phyloP scores from a whole-genome alignment of 371 early-diverging fungal genomes.

The Dichotomocladium elegans region DNA sequence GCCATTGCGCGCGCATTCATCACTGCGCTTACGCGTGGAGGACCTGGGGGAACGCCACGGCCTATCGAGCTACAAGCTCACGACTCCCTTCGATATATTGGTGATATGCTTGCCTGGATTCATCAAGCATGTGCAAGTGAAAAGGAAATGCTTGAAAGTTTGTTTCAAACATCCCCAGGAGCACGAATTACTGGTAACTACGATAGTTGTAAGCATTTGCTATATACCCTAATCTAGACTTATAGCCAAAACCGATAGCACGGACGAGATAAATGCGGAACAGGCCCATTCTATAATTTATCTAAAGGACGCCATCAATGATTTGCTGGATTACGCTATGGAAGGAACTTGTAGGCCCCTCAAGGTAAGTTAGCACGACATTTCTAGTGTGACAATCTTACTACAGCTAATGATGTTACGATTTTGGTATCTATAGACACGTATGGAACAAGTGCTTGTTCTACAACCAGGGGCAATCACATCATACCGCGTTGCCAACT shows the following conservation, averaged over 20 bases:
- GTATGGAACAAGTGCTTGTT: slow-evolving; percentile 75
- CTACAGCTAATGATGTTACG: not conserved
- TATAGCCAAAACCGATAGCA: not conserved
- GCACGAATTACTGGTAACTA: too few relatives aligned
- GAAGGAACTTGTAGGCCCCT: slow-evolving; percentile 76
- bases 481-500: slow-evolving; percentile 67
- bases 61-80: slow-evolving; percentile 92
- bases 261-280: not conserved
- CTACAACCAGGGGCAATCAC: slow-evolving; percentile 68
- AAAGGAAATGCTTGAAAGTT: slow-evolving; percentile 79
- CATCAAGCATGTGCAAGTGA: slow-evolving; percentile 90
- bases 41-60: slow-evolving; percentile 77
- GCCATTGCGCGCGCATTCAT: slow-evolving; percentile 73
- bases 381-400: not conserved
- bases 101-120: slow-evolving; percentile 95
- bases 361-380: slow-evolving; percentile 39
- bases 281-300: slow-evolving; percentile 4
- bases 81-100: slow-evolving; percentile 86
- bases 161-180: slow-evolving; percentile 40
- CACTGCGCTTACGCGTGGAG: slow-evolving; percentile 82
- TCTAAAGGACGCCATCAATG: slow-evolving; percentile 32
- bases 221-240: too few relatives aligned
- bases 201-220: too few relatives aligned
- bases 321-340: slow-evolving; percentile 65
- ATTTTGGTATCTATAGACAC: slow-evolving; percentile 34